phyloP scores from a whole-genome alignment of 1,284 basidiomycete species.

The Paramarasmius palmivorus region DNA sequence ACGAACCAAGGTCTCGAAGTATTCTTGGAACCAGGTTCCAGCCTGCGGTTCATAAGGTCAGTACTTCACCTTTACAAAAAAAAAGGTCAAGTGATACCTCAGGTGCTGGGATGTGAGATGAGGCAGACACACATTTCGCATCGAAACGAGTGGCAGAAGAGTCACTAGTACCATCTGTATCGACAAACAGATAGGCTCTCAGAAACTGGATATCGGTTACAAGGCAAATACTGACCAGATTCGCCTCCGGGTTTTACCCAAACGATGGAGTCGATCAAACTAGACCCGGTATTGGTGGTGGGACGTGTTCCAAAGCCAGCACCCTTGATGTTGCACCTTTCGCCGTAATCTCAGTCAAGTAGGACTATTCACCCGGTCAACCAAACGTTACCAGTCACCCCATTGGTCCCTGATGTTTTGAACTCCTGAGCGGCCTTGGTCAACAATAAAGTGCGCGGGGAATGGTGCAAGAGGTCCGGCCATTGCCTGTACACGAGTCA shows the following conservation, averaged over 20 bases:
- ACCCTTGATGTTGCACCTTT: conserved; percentile 59
- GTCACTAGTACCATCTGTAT: conserved; percentile 65
- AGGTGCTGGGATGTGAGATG: conserved; percentile 1
- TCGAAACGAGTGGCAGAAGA: conserved; percentile 59
- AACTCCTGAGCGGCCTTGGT: conserved; percentile 62
- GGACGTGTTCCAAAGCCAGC: conserved; percentile 65
- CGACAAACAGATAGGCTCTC: no score
- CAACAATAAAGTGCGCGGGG: conserved; percentile 64
- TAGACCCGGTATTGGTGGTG: conserved; percentile 54
- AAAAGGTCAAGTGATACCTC: background rate
- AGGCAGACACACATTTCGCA: conserved; percentile 35
- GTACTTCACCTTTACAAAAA: conserved; percentile 44
- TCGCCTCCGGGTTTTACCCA: conserved; percentile 74
- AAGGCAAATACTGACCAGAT: conserved; percentile 19
- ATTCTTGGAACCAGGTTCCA: conserved; percentile 60
- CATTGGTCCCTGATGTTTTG: conserved; percentile 60
- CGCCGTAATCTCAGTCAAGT: no score
- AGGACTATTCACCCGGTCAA: background rate
- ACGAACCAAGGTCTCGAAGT: conserved; percentile 36
- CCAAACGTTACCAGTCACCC: conserved; percentile 38
- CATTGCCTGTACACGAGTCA: conserved; percentile 36
- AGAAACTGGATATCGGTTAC: no score
- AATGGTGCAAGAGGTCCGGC: conserved; percentile 48
- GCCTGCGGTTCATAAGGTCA: conserved; percentile 56
- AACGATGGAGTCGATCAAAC: conserved; percentile 61